Base-by-base conservation (phyloP, 108 stramenopile species). In the Parietichytrium sp. region DNA sequence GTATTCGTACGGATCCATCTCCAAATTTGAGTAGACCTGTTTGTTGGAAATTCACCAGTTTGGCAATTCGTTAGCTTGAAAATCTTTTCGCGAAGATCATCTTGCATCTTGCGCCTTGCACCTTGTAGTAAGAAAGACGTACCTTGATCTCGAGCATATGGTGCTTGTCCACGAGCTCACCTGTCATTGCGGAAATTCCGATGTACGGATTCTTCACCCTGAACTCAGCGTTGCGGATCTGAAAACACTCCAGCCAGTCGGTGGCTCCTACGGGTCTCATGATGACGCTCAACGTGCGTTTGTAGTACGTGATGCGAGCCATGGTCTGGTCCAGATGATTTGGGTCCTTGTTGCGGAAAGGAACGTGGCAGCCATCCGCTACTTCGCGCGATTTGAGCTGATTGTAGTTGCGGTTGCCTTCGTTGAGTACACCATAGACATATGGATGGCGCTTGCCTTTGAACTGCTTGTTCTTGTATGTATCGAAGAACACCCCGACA, bases 91-190 rank as follows among this genome's bases (percentile, higher is more conserved):
- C n/a, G n/a, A n/a, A n/a, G n/a, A n/a, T n/a, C n/a, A n/a, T n/a
- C n/a, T n/a, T n/a, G n/a, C n/a, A n/a, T n/a, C n/a, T n/a, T n/a
- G n/a, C n/a, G n/a, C n/a, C n/a, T n/a, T n/a, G n/a, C n/a, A n/a
- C n/a, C n/a, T n/a, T n/a, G n/a, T n/a, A n/a, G n/a, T n/a, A n/a
- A n/a, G n/a, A n/a, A n/a, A n/a, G n/a, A n/a, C n/a, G n/a, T n/a
- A n/a, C 61, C 61, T 72, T 72, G 61, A 72, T 72, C 42, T 72
- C 61, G n/a, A 72, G 38, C 61, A 72, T 72, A 25, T 72, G 61
- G 61, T 72, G 61, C 61, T 72, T 72, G 33, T 72, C 61, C 16
- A 72, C 61, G 20, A 72, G 61, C 61, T 72, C 38, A 25, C 61
- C 61, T 10, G 61, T 72, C 61, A 72, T 72, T n/a, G 61, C 61